These are phyloP conservation scores for Trifolium subterraneum DNA, from an alignment of 306 rosid genomes.

Conservation along the genomic window DNA sequence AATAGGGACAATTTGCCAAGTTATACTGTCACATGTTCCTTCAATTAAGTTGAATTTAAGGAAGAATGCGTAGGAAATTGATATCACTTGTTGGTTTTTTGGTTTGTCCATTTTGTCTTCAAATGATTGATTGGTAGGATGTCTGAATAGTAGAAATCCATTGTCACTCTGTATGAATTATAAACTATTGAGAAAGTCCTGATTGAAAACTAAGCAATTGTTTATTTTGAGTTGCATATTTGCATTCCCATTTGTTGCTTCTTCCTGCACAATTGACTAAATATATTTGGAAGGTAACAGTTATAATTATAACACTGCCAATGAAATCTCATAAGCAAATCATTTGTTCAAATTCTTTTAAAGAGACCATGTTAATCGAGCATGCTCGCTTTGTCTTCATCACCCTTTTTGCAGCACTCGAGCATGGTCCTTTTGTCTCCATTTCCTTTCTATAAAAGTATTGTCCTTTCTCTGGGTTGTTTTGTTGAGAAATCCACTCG, in stretches of 20 bases:
- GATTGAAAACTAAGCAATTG: conserved; percentile 27
- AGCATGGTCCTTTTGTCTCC: too few relatives aligned
- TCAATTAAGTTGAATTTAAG: conserved; percentile 33
- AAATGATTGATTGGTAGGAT: conserved; percentile 41
- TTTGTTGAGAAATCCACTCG: too few relatives aligned
- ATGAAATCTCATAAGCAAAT: background rate
- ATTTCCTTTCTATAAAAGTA: background rate
- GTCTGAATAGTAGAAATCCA: background rate
- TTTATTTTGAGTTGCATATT: conserved; percentile 1
- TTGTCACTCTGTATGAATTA: conserved; percentile 34
- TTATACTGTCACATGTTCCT: conserved; percentile 25
- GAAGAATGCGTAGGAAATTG: conserved; percentile 39
- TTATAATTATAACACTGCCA: background rate
- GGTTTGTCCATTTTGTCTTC: conserved; percentile 27
- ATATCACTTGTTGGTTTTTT: conserved; percentile 32
- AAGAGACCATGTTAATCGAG: background rate
- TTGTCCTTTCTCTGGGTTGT: background rate
- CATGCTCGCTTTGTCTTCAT: background rate
- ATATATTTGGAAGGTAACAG: conserved; percentile 3
- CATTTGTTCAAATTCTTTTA: background rate
- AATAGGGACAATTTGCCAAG: conserved; percentile 1
- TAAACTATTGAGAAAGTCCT: conserved; percentile 28
- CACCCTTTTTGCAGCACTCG: too few relatives aligned
- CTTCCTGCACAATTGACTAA: conserved; percentile 2
- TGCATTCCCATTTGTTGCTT: conserved; percentile 8